Percentiles rank a stretch among this genome's conserved stretches.
These are phyloP conservation scores for Pugionium cornutum DNA, from an alignment of 345 rosid genomes.

Conservation along the genomic window DNA sequence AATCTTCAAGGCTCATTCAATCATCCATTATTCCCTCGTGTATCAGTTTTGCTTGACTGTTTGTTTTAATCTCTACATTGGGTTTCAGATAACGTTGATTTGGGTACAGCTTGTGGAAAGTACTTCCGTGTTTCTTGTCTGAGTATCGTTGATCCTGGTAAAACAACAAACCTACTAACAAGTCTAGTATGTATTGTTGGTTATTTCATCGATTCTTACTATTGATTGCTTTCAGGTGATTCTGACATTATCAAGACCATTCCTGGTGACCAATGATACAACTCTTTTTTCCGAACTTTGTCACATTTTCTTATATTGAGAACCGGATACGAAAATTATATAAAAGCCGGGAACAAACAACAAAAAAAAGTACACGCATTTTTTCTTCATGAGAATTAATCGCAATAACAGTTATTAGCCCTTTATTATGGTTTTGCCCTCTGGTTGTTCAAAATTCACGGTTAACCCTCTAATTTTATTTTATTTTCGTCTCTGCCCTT, in stretches of 20 bases:
- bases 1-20: not conserved
- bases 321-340: too few relatives aligned
- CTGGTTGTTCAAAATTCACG: too few relatives aligned
- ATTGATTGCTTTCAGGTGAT: not conserved
- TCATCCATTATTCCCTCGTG: not conserved
- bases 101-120: slow-evolving; percentile 81
- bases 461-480: too few relatives aligned
- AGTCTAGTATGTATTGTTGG: not conserved
- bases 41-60: slow-evolving; percentile 17
- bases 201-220: not conserved
- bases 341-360: too few relatives aligned
- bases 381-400: too few relatives aligned
- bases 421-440: too few relatives aligned
- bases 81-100: slow-evolving; percentile 61
- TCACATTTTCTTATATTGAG: too few relatives aligned
- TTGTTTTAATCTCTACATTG: not conserved
- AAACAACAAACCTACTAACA: not conserved
- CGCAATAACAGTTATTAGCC: too few relatives aligned
- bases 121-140: slow-evolving; percentile 73
- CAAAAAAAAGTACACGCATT: too few relatives aligned
- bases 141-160: slow-evolving; percentile 56
- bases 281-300: too few relatives aligned
- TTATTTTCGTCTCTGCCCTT: too few relatives aligned
- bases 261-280: not conserved
- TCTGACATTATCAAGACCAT: not conserved